A percentile compares a stretch with the other conserved stretches of the same genome.
These are phyloP conservation scores for Tremella yokohamensis DNA, from an alignment of 768 basidiomycete genomes.

Conservation along the genomic window DNA sequence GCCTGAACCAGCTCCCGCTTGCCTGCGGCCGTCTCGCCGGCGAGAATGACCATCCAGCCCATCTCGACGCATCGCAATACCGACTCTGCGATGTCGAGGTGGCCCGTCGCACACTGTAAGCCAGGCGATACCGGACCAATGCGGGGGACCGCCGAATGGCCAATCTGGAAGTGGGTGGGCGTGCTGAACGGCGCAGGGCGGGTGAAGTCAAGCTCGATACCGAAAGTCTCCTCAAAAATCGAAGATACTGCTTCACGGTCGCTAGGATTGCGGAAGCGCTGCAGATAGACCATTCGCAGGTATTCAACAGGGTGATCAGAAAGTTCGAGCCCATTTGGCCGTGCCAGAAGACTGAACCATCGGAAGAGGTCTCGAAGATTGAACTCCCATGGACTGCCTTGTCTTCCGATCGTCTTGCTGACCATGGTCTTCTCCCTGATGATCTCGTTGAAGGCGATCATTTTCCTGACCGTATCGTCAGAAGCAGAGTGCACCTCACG, in stretches of 20 bases:
- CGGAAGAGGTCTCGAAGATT: slow-evolving; percentile 91
- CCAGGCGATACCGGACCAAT: slow-evolving; percentile 29
- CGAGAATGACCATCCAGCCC: slow-evolving; percentile 85
- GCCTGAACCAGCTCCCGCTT: slow-evolving; percentile 72
- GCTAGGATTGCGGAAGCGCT: slow-evolving; percentile 71
- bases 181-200: slow-evolving; percentile 47
- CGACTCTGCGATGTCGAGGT: slow-evolving; percentile 68
- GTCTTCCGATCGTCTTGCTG: slow-evolving; percentile 65
- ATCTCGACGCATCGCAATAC: slow-evolving; percentile 68
- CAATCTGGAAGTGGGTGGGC: slow-evolving; percentile 59
- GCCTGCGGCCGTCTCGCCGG: slow-evolving; percentile 68
- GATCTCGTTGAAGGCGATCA: slow-evolving; percentile 77
- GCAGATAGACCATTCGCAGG: slow-evolving; percentile 71
- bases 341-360: slow-evolving; percentile 63
- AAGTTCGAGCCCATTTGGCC: slow-evolving; percentile 48
- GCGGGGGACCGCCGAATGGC: slow-evolving; percentile 57
- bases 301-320: slow-evolving; percentile 61
- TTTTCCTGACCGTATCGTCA: slow-evolving; percentile 59
- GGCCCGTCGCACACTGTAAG: slow-evolving; percentile 37
- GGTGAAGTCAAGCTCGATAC: slow-evolving; percentile 53
- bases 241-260: slow-evolving; percentile 58
- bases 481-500: slow-evolving; percentile 63
- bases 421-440: slow-evolving; percentile 67
- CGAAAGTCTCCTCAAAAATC: slow-evolving; percentile 50
- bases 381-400: slow-evolving; percentile 95